These are phyloP conservation scores for Eimeria necatrix DNA, from an alignment of 169 alveolate genomes.

Conservation along the genomic window DNA sequence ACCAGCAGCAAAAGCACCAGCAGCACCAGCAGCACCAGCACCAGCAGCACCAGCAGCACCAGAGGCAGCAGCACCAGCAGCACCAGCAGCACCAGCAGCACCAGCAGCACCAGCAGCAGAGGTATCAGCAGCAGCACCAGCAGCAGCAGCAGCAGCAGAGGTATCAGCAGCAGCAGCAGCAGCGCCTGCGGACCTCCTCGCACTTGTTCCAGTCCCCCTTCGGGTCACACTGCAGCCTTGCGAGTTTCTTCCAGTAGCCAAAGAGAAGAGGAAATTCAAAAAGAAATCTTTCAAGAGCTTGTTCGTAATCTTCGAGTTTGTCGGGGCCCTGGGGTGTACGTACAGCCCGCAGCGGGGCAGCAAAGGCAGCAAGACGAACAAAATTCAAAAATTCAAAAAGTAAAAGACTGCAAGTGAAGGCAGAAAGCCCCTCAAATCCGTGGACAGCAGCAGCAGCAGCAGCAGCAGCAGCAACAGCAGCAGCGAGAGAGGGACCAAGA, in stretches of 20 bases:
- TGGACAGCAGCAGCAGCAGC: background rate
- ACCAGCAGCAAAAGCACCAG: background rate
- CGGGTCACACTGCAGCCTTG: constrained; percentile 64
- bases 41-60: background rate
- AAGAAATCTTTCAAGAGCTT: constrained; percentile 70
- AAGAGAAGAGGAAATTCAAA: constrained; percentile 81
- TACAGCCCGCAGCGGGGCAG: background rate
- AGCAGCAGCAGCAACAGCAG: background rate
- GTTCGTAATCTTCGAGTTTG: constrained; percentile 72
- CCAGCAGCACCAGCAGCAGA: background rate
- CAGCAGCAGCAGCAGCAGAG: constrained; percentile 23
- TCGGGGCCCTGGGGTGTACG: constrained; percentile 60
- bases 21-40: background rate
- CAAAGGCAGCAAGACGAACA: background rate
- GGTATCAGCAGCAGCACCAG: background rate
- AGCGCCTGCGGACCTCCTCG: constrained; percentile 61
- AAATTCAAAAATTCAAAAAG: background rate
- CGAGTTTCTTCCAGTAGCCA: constrained; percentile 82
- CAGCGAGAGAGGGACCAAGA: background rate
- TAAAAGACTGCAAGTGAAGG: background rate
- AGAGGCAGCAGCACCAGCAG: background rate
- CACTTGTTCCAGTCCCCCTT: constrained; percentile 71
- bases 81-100: too few relatives aligned
- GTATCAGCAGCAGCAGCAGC: constrained; percentile 16
- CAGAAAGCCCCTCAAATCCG: too few relatives aligned